Percentiles rank a stretch among this genome's conserved stretches.
phyloP scores from a whole-genome alignment of 2,329 filamentous ascomycete species.

The Epichloe uncinata region DNA sequence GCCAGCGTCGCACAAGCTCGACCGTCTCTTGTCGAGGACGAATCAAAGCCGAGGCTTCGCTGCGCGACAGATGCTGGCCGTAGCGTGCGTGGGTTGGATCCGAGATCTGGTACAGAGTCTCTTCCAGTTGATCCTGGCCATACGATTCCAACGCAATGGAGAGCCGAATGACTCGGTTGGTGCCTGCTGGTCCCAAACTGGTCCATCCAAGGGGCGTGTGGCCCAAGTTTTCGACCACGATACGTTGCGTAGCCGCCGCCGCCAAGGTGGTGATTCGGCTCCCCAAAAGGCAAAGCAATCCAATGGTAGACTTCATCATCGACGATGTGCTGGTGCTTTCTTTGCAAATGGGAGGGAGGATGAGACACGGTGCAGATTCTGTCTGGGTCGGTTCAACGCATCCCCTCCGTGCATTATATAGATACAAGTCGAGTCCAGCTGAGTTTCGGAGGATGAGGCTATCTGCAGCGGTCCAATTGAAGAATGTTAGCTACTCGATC shows the following conservation, averaged over 20 bases:
- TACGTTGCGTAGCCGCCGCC: neutral
- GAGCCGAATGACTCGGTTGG: conserved; percentile 13
- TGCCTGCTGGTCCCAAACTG: conserved; percentile 7
- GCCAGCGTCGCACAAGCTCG: conserved; percentile 30
- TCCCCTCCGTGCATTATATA: neutral
- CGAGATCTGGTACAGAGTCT: conserved; percentile 33
- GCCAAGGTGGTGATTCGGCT: neutral
- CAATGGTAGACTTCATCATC: neutral
- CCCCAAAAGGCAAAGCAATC: neutral
- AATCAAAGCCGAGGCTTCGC: conserved; percentile 36
- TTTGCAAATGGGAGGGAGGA: neutral
- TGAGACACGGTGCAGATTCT: neutral
- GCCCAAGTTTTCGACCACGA: conserved; percentile 11
- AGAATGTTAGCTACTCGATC: neutral
- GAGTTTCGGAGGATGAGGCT: neutral
- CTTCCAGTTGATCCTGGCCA: conserved; percentile 22
- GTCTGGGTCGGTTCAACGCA: neutral
- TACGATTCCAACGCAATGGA: conserved; percentile 18
- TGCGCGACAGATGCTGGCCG: conserved; percentile 33
- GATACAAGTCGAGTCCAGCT: neutral
- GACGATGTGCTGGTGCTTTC: neutral
- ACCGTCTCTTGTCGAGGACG: conserved; percentile 27
- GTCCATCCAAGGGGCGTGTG: conserved; percentile 13
- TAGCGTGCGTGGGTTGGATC: conserved; percentile 33
- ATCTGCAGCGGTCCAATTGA: neutral